These are phyloP conservation scores for Chaetomium tenue DNA, from an alignment of 495 filamentous ascomycete genomes.

Conservation along the genomic window DNA sequence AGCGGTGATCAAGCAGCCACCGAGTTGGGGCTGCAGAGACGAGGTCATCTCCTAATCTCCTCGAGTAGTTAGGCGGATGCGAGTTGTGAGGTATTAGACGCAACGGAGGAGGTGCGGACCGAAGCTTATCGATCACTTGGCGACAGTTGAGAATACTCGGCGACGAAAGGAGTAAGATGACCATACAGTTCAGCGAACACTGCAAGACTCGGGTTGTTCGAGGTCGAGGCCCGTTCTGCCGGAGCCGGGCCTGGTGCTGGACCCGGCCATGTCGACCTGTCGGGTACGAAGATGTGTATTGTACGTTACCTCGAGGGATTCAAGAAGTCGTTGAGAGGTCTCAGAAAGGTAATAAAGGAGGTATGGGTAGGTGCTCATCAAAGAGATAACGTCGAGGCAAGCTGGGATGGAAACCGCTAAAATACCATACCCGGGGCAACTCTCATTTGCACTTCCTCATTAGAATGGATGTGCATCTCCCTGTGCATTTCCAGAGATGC, in stretches of 20 bases:
- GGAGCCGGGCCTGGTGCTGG: neutral
- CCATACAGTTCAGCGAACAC: neutral
- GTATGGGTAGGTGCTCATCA: too few relatives aligned
- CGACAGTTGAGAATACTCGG: neutral
- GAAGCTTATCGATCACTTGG: neutral
- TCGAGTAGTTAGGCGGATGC: neutral
- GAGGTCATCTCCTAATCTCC: neutral
- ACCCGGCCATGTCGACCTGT: too few relatives aligned
- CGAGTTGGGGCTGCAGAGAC: slow-evolving; percentile 2
- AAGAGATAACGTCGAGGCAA: too few relatives aligned
- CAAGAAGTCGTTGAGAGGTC: too few relatives aligned
- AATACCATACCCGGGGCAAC: too few relatives aligned
- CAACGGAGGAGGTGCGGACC: neutral
- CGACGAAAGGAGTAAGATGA: neutral
- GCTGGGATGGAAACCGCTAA: too few relatives aligned
- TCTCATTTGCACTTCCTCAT: too few relatives aligned
- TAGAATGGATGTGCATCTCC: too few relatives aligned
- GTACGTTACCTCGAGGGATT: too few relatives aligned
- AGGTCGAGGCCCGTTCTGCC: slow-evolving; percentile 4
- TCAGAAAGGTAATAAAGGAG: too few relatives aligned
- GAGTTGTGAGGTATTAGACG: neutral
- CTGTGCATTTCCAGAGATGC: too few relatives aligned
- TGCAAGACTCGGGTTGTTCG: neutral
- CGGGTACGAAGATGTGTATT: too few relatives aligned
- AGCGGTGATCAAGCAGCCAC: slow-evolving; percentile 7